These are phyloP conservation scores for Trichoderma guizhouense DNA, from an alignment of 2,329 filamentous ascomycete species.

Conservation along the genomic window DNA sequence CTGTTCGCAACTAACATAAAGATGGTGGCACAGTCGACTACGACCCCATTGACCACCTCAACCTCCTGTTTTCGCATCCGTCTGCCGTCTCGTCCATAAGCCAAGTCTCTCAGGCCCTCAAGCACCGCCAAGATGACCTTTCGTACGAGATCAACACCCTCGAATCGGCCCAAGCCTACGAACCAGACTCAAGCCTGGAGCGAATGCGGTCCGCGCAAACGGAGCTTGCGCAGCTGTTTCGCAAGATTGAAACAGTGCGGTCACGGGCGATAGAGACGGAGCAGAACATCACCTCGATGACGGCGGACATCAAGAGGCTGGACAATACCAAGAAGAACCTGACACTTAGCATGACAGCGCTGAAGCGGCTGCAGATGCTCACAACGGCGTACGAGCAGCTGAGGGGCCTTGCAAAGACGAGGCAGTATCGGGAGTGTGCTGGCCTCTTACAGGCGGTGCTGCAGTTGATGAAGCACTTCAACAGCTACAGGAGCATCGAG, in stretches of 20 bases:
- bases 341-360: constrained; percentile 93
- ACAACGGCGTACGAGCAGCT: constrained; percentile 99
- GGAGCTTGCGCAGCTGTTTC: constrained; percentile 85
- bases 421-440: constrained; percentile 93
- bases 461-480: constrained; percentile 98
- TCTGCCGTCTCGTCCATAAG: constrained; percentile 76
- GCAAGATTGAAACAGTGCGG: constrained; percentile 90
- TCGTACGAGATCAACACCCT: constrained; percentile 72
- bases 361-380: constrained; percentile 97
- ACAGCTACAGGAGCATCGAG: constrained; percentile 94
- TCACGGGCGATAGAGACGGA: constrained; percentile 88
- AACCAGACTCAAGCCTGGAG: constrained; percentile 81
- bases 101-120: constrained; percentile 70
- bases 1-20: constrained; percentile 22
- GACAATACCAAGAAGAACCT: constrained; percentile 96
- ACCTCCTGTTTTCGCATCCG: constrained; percentile 87
- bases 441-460: constrained; percentile 91
- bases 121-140: constrained; percentile 75
- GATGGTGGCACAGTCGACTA: constrained; percentile 61
- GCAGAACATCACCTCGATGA: constrained; percentile 96
- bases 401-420: constrained; percentile 72
- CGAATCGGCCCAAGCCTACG: constrained; percentile 74
- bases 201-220: constrained; percentile 88
- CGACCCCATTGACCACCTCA: constrained; percentile 88
- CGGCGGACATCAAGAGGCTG: constrained; percentile 94